Percentiles rank a stretch among this genome's conserved stretches.
Evolutionary conservation across 73 alveolate species (phyloP).

Genomic region (Stentor coeruleus): DNA sequence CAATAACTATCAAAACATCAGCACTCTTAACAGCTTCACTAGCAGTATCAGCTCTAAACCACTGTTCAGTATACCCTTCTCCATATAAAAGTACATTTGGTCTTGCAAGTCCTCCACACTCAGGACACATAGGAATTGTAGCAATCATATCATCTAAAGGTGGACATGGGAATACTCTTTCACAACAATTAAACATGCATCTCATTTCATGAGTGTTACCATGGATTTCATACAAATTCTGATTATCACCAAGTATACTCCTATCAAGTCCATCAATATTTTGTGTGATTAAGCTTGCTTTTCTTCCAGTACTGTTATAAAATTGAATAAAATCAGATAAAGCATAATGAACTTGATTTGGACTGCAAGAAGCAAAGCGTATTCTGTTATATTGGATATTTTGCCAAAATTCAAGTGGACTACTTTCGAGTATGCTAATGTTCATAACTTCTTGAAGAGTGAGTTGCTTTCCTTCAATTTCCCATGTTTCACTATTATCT

Average conservation of each 20-base stretch:
- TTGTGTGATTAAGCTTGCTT: slow-evolving; percentile 11
- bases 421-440: neutral
- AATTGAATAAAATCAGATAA: neutral
- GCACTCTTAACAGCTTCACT: neutral
- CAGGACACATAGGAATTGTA: slow-evolving; percentile 25
- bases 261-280: slow-evolving; percentile 21
- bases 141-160: neutral
- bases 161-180: neutral
- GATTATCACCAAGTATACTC: neutral
- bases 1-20: slow-evolving; percentile 13
- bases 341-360: slow-evolving; percentile 4
- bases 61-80: slow-evolving; percentile 25
- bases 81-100: slow-evolving; percentile 28
- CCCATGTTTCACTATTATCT: slow-evolving; percentile 18
- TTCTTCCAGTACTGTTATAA: neutral
- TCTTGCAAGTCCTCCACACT: slow-evolving; percentile 12
- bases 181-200: slow-evolving; percentile 1
- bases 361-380: neutral
- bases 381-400: slow-evolving; percentile 6
- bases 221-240: slow-evolving; percentile 17
- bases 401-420: slow-evolving; percentile 6
- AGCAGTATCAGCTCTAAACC: neutral
- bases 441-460: neutral
- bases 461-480: neutral
- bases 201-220: slow-evolving; percentile 16